Base-by-base conservation (phyloP, 768 basidiomycete species). In the Xerocomellus dryophilus region DNA sequence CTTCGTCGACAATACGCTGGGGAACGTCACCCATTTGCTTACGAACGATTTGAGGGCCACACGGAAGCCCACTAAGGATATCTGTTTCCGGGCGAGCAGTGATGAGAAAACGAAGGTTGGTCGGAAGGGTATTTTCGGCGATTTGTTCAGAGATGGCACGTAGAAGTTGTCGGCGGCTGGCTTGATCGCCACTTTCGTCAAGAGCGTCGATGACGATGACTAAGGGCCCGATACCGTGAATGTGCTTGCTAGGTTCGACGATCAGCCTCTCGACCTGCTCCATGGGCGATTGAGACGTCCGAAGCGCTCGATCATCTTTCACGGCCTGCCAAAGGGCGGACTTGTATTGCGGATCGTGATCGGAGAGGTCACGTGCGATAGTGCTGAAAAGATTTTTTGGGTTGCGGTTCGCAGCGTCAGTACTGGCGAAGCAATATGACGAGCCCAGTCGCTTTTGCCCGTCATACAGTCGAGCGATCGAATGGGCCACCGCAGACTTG, bases 181-280 rank as follows among this genome's bases (percentile, higher is more conserved):
- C 35, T 12, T 17, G 18, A 18, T 61, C 39, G 7, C 54, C 58
- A 34, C 61, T 61, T 29, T 60, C 57, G 39, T 68, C 66, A 17
- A 71, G 53, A 6, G 50, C 68, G 43, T 73, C 71, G 8, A 72
- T 60, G 42, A 73, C 57, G 18, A 71, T 53, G 17, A 71, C 44
- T 4, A 71, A 47, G 8, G 70, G 70, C 2, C 65, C 62, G 32
- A 61, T 23, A 17, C 51, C 35, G 11, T 53, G 52, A 15, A 67
- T 18, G 6, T 48, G 23, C 25, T 35, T 10, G 8, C 58, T 54
- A 9, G 69, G 67, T 29, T 18, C 38, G 11, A 70, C 21, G 39
- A 70, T 61, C 12, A 69, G 47, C 8, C 56, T 40, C 21, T 52
- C 47, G 17, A 69, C 57, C 35, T 67, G 65, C 9, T 39, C 47